These are phyloP conservation scores for Lepidopterella palustris DNA, from an alignment of 495 filamentous ascomycete genomes.

Conservation along the genomic window DNA sequence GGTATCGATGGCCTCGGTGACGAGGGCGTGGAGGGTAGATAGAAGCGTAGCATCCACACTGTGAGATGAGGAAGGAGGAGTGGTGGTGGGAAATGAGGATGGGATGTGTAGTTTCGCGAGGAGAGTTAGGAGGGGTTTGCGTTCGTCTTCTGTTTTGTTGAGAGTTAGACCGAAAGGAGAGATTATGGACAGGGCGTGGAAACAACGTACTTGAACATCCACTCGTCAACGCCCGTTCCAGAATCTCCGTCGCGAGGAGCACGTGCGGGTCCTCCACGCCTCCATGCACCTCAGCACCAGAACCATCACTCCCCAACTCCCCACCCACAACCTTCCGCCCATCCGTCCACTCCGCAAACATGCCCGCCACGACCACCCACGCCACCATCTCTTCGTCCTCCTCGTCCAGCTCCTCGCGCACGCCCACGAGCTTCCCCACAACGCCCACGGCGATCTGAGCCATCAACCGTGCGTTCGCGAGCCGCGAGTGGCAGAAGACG, in stretches of 20 bases:
- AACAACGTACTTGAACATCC: slow-evolving; percentile 40
- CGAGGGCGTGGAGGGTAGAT: slow-evolving; percentile 30
- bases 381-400: slow-evolving; percentile 74
- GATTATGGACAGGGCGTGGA: background rate
- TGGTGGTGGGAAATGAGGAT: slow-evolving; percentile 32
- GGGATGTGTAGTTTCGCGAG: slow-evolving; percentile 79
- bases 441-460: slow-evolving; percentile 60
- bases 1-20: slow-evolving; percentile 31
- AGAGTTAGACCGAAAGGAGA: slow-evolving; percentile 15
- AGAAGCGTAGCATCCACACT: slow-evolving; percentile 21
- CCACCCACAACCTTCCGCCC: slow-evolving; percentile 71
- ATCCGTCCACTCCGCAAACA: slow-evolving; percentile 94
- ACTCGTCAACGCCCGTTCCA: slow-evolving; percentile 50
- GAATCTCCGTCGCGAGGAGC: slow-evolving; percentile 54
- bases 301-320: slow-evolving; percentile 7
- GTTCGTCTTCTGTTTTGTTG: slow-evolving; percentile 58
- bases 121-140: slow-evolving; percentile 69
- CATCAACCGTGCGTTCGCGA: slow-evolving; percentile 77
- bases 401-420: slow-evolving; percentile 50
- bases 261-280: slow-evolving; percentile 64
- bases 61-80: background rate
- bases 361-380: slow-evolving; percentile 64
- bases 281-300: slow-evolving; percentile 34
- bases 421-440: slow-evolving; percentile 53
- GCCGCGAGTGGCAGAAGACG: slow-evolving; percentile 79